A percentile compares a stretch with the other conserved stretches of the same genome.
phyloP scores from a whole-genome alignment of 148 eudicot genomes.

The Dianthus caryophyllus region DNA sequence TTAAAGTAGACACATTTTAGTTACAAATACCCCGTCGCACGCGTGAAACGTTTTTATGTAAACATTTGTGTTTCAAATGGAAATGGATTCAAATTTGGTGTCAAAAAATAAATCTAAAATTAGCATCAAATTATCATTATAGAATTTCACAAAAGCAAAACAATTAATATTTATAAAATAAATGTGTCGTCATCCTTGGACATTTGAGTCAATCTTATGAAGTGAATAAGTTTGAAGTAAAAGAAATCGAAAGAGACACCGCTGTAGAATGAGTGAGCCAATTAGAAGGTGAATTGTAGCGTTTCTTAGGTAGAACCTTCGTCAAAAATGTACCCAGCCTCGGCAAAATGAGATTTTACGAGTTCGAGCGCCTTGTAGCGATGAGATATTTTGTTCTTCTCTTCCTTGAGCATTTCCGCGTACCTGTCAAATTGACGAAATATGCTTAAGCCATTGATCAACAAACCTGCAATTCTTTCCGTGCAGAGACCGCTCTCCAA shows the following conservation, averaged over 20 bases:
- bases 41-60: too few species aligned
- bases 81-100: too few species aligned
- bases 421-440: conserved; percentile 39
- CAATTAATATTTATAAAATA: too few species aligned
- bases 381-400: conserved; percentile 92
- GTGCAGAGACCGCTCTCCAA: too few species aligned
- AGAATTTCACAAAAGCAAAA: too few species aligned
- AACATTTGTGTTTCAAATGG: too few species aligned
- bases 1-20: too few species aligned
- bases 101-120: too few species aligned
- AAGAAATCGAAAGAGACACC: neutral
- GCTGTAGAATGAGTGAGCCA: conserved; percentile 1
- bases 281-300: neutral
- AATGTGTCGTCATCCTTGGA: too few species aligned
- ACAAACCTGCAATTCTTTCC: neutral
- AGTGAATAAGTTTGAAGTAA: neutral
- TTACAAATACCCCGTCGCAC: too few species aligned
- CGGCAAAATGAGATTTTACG: conserved; percentile 84
- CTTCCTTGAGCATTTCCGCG: conserved; percentile 93
- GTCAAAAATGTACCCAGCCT: conserved; percentile 59
- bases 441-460: neutral
- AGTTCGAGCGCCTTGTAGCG: conserved; percentile 69
- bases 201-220: too few species aligned
- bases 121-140: too few species aligned
- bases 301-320: conserved; percentile 17